Evolutionary conservation across 257 asterid genomes (phyloP).

Genomic region (Striga asiatica): DNA sequence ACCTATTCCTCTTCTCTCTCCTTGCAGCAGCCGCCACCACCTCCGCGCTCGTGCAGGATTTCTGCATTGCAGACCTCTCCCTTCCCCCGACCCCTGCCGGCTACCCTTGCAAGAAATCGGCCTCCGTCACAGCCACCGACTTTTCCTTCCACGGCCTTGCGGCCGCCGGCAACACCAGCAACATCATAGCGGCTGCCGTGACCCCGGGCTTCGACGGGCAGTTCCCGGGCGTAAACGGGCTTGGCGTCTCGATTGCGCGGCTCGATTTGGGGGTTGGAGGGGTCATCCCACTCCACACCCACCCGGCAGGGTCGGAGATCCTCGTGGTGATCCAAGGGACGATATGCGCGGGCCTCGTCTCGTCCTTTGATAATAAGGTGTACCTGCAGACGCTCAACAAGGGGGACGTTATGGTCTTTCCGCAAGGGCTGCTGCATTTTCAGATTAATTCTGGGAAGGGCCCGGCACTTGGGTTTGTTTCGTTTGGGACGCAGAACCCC

Average conservation of each 20-base stretch:
- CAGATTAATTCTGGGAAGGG: constrained; percentile 51
- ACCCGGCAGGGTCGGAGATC: constrained; percentile 58
- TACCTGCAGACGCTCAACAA: constrained; percentile 40
- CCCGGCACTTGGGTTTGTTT: constrained; percentile 37
- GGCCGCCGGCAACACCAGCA: constrained; percentile 54
- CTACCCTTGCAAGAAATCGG: constrained; percentile 61
- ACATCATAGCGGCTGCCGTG: constrained; percentile 60
- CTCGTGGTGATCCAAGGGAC: constrained; percentile 48
- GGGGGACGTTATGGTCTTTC: constrained; percentile 70
- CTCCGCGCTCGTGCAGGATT: constrained; percentile 48
- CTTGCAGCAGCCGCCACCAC: constrained; percentile 19
- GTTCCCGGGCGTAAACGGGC: constrained; percentile 62
- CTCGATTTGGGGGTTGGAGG: constrained; percentile 57
- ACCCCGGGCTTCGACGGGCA: constrained; percentile 51
- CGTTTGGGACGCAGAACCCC: constrained; percentile 50
- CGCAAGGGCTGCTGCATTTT: constrained; percentile 67
- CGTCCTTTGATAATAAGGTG: constrained; percentile 43
- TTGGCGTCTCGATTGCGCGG: constrained; percentile 53
- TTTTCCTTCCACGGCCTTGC: constrained; percentile 44
- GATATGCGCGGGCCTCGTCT: constrained; percentile 52
- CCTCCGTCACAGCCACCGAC: constrained; percentile 37
- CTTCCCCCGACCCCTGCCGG: constrained; percentile 51
- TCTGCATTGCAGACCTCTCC: constrained; percentile 68
- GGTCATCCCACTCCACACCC: constrained; percentile 77
- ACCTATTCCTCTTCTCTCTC: constrained; percentile 16